These are phyloP conservation scores for Rugonectria rugulosa DNA, from an alignment of 2,329 filamentous ascomycete genomes.

Conservation along the genomic window DNA sequence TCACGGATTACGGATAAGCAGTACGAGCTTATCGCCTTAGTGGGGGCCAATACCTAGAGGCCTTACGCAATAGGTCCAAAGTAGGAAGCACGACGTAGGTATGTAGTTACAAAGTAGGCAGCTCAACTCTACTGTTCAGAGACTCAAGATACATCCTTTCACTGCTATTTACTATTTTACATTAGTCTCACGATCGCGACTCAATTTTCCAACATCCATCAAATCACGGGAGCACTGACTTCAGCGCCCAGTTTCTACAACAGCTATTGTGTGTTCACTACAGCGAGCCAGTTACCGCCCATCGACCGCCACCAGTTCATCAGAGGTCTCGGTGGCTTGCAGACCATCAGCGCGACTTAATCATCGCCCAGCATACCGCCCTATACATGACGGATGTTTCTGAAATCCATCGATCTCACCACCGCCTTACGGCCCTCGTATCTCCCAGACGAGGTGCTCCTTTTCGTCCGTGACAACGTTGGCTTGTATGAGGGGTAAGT, in stretches of 20 bases:
- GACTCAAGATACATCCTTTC: too few species aligned
- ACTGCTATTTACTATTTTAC: not conserved
- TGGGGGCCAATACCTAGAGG: constrained; percentile 28
- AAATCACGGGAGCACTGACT: too few species aligned
- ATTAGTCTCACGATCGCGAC: too few species aligned
- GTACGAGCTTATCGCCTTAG: constrained; percentile 26
- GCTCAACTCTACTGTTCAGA: constrained; percentile 18
- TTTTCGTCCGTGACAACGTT: constrained; percentile 98
- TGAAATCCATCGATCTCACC: constrained; percentile 94
- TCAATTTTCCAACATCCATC: too few species aligned
- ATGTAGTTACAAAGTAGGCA: too few species aligned
- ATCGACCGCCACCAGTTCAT: constrained; percentile 8
- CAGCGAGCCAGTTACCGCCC: too few species aligned
- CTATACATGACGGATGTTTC: constrained; percentile 84
- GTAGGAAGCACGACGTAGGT: too few species aligned
- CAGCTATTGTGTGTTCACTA: too few species aligned
- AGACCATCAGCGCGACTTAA: constrained; percentile 9
- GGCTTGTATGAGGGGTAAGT: constrained; percentile 95
- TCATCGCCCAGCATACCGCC: constrained; percentile 8
- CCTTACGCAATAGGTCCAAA: too few species aligned
- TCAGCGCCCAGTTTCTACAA: too few species aligned
- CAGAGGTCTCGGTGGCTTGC: not conserved
- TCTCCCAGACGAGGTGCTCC: constrained; percentile 89
- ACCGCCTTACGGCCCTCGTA: constrained; percentile 93
- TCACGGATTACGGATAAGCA: too few species aligned